A percentile compares a stretch with the other conserved stretches of the same genome.
These are phyloP conservation scores for Raddia guianensis DNA, from an alignment of 176 grass and related monocot genomes.

Conservation along the genomic window DNA sequence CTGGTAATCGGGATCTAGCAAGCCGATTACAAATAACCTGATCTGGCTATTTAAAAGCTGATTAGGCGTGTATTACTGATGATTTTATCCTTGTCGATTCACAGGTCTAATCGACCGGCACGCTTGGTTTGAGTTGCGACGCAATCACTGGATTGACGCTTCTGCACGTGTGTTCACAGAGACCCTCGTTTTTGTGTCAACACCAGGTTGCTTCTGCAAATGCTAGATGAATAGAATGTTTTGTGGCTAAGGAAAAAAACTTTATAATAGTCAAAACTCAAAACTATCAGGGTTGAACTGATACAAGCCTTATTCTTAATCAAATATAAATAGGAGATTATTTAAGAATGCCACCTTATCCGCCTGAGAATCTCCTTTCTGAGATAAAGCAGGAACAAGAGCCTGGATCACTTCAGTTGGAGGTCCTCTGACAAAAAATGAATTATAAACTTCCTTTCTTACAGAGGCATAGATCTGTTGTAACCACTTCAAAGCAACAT, in stretches of 20 bases:
- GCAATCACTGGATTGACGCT: no score
- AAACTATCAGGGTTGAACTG: not conserved
- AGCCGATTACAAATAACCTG: no score
- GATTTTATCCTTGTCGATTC: no score
- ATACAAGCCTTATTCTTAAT: conserved; percentile 4
- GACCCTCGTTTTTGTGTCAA: no score
- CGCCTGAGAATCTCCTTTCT: conserved; percentile 64
- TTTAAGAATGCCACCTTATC: conserved; percentile 60
- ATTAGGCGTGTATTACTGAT: no score
- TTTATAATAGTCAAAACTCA: not conserved
- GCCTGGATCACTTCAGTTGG: conserved; percentile 78
- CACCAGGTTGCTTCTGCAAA: conserved; percentile 9
- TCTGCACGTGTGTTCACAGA: no score
- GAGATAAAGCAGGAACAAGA: conserved; percentile 70
- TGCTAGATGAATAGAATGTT: conserved; percentile 13
- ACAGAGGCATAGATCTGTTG: conserved; percentile 44
- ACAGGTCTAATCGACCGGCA: no score
- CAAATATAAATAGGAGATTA: conserved; percentile 7
- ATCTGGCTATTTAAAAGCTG: no score
- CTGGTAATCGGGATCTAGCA: no score
- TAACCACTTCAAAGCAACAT: conserved; percentile 86
- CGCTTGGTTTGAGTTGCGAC: no score
- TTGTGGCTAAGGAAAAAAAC: not conserved
- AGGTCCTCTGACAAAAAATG: conserved; percentile 85
- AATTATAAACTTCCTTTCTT: conserved; percentile 85